Percentiles rank a stretch among this genome's conserved stretches.
Conservation (phyloP, 2,329 filamentous ascomycete genomes). For the Curvularia eragrostidis region DNA sequence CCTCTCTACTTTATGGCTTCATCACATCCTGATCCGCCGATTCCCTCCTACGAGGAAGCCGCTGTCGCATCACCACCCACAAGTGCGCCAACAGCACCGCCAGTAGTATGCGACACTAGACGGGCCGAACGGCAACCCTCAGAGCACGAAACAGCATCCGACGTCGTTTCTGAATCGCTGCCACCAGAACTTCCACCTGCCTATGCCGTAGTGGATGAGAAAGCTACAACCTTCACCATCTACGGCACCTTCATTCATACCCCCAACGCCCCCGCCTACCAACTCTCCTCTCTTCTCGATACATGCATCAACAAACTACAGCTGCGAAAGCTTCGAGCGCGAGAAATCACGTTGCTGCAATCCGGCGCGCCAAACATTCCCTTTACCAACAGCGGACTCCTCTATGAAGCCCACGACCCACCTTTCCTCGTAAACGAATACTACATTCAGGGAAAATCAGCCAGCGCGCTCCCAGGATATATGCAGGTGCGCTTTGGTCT, state of each 20-base stretch:
- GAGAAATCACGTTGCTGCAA: conserved; percentile 29
- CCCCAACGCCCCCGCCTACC: conserved; percentile 32
- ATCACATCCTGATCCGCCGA: conserved; percentile 10
- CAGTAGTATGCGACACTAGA: conserved; percentile 1
- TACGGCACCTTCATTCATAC: conserved; percentile 38
- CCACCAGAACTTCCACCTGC: conserved; percentile 27
- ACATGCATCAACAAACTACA: conserved; percentile 27
- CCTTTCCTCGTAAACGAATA: conserved; percentile 32
- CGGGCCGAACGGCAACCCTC: not conserved
- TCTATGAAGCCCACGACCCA: conserved; percentile 39
- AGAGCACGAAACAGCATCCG: not conserved
- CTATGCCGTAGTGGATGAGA: conserved; percentile 32
- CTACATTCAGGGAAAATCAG: conserved; percentile 27
- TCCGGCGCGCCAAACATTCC: conserved; percentile 22
- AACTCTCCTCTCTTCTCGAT: conserved; percentile 36
- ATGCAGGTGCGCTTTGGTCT: conserved; percentile 28
- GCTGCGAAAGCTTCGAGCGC: conserved; percentile 28
- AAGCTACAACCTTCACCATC: conserved; percentile 33
- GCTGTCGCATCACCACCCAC: conserved; percentile 8
- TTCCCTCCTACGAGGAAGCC: conserved; percentile 31
- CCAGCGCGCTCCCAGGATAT: conserved; percentile 24
- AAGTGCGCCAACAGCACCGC: not conserved
- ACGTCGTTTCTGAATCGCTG: not conserved
- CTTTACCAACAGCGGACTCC: conserved; percentile 24
- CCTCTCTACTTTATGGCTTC: conserved; percentile 9